phyloP scores from a whole-genome alignment of 306 rosid genomes.

The Lagenaria siceraria region DNA sequence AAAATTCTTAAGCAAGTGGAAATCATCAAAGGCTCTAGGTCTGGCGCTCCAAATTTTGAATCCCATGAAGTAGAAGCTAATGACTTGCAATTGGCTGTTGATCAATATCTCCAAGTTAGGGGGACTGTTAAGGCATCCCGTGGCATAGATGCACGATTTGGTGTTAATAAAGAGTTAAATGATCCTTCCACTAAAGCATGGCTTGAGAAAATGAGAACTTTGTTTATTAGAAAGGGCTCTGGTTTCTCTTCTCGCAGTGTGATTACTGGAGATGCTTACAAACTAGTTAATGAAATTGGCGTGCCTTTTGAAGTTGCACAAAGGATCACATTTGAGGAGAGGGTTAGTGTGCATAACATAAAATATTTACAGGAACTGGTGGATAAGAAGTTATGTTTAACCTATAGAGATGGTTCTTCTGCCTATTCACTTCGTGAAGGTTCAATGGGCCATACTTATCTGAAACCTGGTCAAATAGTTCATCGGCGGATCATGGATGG shows the following conservation, averaged over 20 bases:
- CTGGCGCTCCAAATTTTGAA: slow-evolving; percentile 75
- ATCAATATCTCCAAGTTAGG: slow-evolving; percentile 74
- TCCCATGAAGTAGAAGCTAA: slow-evolving; percentile 72
- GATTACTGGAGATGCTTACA: slow-evolving; percentile 89
- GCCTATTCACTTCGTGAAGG: slow-evolving; percentile 85
- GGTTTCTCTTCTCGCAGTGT: slow-evolving; percentile 97
- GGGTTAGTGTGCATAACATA: slow-evolving; percentile 55
- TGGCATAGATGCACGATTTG: slow-evolving; percentile 45
- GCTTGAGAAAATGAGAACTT: slow-evolving; percentile 85
- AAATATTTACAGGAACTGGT: slow-evolving; percentile 63
- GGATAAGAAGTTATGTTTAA: slow-evolving; percentile 60
- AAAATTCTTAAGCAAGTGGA: slow-evolving; percentile 69
- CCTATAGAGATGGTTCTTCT: slow-evolving; percentile 61
- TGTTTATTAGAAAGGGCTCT: slow-evolving; percentile 82
- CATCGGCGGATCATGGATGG: slow-evolving; percentile 94
- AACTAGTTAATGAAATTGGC: slow-evolving; percentile 73
- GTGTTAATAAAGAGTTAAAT: slow-evolving; percentile 55
- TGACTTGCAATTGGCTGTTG: slow-evolving; percentile 54
- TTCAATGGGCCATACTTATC: slow-evolving; percentile 67
- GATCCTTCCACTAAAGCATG: slow-evolving; percentile 73
- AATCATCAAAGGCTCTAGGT: slow-evolving; percentile 62
- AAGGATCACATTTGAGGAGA: slow-evolving; percentile 79
- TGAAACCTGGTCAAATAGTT: slow-evolving; percentile 71
- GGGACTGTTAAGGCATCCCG: slow-evolving; percentile 68
- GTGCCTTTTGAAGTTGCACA: slow-evolving; percentile 79